These are phyloP conservation scores for Ogataea paraovalis DNA, from an alignment of 805 yeast genomes.

Conservation along the genomic window DNA sequence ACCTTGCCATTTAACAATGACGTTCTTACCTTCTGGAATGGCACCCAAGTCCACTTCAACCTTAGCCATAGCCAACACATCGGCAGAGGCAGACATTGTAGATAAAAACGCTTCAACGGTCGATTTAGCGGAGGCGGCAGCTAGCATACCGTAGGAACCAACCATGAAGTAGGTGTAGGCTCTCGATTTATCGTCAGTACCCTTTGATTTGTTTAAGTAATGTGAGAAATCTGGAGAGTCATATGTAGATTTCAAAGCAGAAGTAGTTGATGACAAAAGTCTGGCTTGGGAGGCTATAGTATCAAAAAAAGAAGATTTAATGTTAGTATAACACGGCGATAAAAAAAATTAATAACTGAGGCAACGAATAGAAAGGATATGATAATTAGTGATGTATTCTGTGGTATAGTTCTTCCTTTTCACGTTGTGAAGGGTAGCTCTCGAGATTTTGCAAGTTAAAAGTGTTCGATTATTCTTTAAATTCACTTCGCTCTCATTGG, in stretches of 20 bases:
- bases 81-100: constrained; percentile 97
- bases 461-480: constrained; percentile 3
- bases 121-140: constrained; percentile 94
- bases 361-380: not conserved
- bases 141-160: constrained; percentile 86
- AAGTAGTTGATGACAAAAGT: constrained; percentile 47
- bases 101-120: constrained; percentile 90
- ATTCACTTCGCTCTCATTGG: constrained; percentile 15
- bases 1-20: constrained; percentile 99
- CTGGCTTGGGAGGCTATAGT: constrained; percentile 35
- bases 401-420: not conserved
- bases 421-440: not conserved
- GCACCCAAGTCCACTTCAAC: constrained; percentile 93
- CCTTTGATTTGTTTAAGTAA: constrained; percentile 66
- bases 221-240: constrained; percentile 88
- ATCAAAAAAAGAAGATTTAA: not conserved
- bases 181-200: constrained; percentile 69
- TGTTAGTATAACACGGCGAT: not conserved
- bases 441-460: not conserved
- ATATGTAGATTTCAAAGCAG: constrained; percentile 66
- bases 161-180: constrained; percentile 95
- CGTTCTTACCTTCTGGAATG: constrained; percentile 97
- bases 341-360: not conserved
- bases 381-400: not conserved
- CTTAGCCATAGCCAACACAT: constrained; percentile 98